Conservation (phyloP, 192 early-diverging fungal species). For the Umbelopsis sp. region DNA sequence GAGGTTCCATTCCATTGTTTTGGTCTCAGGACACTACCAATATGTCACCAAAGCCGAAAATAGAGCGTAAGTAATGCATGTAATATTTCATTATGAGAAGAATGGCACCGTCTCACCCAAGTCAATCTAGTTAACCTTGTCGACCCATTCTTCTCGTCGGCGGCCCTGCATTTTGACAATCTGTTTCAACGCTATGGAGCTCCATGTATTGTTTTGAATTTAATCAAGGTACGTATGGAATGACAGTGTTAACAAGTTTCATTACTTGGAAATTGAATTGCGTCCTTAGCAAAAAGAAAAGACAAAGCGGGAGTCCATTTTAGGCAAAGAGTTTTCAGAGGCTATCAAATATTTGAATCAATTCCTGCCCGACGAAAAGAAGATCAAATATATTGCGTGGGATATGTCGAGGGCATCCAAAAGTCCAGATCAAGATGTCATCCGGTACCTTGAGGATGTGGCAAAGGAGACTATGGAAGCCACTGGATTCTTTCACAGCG, state of each 20-base stretch:
- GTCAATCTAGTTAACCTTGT: slow-evolving; percentile 67
- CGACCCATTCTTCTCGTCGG: slow-evolving; percentile 92
- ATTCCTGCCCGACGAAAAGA: slow-evolving; percentile 77
- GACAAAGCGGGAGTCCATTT: slow-evolving; percentile 78
- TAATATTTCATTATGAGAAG: not conserved
- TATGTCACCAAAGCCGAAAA: slow-evolving; percentile 94
- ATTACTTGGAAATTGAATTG: not conserved
- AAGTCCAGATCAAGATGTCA: slow-evolving; percentile 86
- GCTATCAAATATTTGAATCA: slow-evolving; percentile 88
- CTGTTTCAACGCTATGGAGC: slow-evolving; percentile 90
- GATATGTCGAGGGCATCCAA: slow-evolving; percentile 98
- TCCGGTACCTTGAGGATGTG: slow-evolving; percentile 85
- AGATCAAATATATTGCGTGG: slow-evolving; percentile 91
- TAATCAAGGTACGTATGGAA: slow-evolving; percentile 72
- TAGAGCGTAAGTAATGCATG: slow-evolving; percentile 42
- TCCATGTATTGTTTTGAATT: slow-evolving; percentile 90
- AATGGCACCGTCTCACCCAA: too few species aligned
- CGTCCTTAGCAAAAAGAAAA: slow-evolving; percentile 78
- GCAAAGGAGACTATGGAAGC: slow-evolving; percentile 81
- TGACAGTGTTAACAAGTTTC: not conserved
- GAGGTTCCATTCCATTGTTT: slow-evolving; percentile 93
- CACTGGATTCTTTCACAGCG: slow-evolving; percentile 94
- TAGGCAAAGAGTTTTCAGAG: slow-evolving; percentile 85
- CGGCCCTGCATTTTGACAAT: slow-evolving; percentile 92
- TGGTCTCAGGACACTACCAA: slow-evolving; percentile 95